Percentiles rank a stretch among this genome's conserved stretches.
phyloP scores from a whole-genome alignment of 768 basidiomycete genomes.

The Hemileccinum rubropunctum region DNA sequence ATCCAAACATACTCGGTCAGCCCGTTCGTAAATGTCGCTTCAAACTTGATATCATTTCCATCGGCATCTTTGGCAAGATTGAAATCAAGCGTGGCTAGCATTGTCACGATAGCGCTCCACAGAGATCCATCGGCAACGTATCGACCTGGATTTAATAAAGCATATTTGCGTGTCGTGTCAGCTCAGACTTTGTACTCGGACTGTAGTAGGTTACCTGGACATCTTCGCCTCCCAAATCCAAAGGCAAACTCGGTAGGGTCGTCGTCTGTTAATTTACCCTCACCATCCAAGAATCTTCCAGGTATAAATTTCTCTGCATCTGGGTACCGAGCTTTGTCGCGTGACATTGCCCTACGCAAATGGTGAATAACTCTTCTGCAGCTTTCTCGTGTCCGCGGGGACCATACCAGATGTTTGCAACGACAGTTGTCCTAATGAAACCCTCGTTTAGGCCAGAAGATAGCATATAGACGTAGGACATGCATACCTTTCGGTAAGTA shows the following conservation, averaged over 20 bases:
- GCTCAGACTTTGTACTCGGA: not conserved
- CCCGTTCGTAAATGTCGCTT: not conserved
- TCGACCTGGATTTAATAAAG: not conserved
- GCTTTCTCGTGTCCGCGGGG: not conserved
- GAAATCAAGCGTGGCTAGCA: not conserved
- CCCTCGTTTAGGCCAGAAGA: not conserved
- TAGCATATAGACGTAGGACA: not conserved
- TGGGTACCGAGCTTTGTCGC: conserved; percentile 9
- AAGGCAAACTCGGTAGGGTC: conserved; percentile 1
- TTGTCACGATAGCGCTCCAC: not conserved
- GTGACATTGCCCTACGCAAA: conserved; percentile 2
- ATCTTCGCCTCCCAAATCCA: conserved; percentile 2
- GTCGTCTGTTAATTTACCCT: not conserved
- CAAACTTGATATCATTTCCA: not conserved
- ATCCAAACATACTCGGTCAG: not conserved
- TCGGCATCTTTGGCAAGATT: not conserved
- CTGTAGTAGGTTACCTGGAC: not conserved
- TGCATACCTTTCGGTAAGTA: not conserved
- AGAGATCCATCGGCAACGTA: not conserved
- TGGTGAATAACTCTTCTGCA: not conserved
- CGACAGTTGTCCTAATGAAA: not conserved
- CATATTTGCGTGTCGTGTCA: no score
- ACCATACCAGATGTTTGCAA: not conserved
- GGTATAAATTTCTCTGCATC: conserved; percentile 7
- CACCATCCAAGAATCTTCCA: conserved; percentile 6